Conservation (phyloP, 2,329 filamentous ascomycete genomes). For the Ceratocystis albifundus region DNA sequence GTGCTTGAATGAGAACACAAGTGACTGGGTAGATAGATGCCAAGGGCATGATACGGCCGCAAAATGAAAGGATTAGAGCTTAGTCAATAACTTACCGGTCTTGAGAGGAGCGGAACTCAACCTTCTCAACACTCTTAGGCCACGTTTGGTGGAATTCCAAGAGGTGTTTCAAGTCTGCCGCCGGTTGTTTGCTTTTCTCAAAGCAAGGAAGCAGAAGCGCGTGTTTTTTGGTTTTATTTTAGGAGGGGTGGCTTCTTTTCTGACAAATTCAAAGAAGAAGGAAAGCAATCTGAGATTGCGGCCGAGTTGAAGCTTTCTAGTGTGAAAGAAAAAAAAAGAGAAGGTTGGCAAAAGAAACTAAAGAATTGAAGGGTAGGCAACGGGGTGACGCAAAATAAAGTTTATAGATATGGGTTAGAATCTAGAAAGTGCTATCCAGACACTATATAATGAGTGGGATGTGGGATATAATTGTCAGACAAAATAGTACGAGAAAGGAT, state of each 20-base stretch:
- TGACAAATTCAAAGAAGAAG: neutral
- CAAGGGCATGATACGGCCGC: neutral
- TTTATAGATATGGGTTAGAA: neutral
- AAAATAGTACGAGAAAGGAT: neutral
- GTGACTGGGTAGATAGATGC: neutral
- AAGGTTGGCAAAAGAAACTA: neutral
- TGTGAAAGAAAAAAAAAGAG: neutral
- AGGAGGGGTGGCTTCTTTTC: too few relatives aligned
- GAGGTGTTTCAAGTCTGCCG: neutral
- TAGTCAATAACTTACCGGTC: slow-evolving; percentile 4
- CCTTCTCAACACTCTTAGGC: neutral
- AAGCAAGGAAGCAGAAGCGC: neutral
- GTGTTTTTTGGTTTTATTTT: too few relatives aligned
- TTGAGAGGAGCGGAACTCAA: neutral
- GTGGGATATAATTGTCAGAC: neutral
- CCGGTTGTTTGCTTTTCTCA: neutral
- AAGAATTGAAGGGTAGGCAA: neutral
- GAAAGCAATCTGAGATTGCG: neutral
- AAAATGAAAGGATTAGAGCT: neutral
- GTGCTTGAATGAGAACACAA: neutral
- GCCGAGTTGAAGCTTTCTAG: neutral
- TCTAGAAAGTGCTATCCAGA: neutral
- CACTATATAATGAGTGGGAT: neutral
- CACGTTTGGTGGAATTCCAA: neutral
- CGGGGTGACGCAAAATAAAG: neutral